Conservation (phyloP, 805 yeast species). For the Lachancea meyersii region DNA sequence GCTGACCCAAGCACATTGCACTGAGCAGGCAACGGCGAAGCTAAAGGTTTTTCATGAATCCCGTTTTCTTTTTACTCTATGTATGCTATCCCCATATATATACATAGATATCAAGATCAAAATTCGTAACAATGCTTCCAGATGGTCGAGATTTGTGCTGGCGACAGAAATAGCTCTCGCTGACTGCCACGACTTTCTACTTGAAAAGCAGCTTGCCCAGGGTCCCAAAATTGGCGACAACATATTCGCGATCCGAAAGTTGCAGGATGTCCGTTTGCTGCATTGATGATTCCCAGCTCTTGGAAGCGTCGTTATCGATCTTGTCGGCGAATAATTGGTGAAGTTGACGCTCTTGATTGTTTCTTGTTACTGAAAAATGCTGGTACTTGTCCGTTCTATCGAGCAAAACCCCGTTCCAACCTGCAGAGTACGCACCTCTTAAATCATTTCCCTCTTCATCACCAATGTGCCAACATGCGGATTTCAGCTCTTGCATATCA, state of each 20-base stretch:
- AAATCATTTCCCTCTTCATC: constrained; percentile 54
- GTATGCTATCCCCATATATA: neutral
- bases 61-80: neutral
- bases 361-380: constrained; percentile 13
- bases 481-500: constrained; percentile 17
- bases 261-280: constrained; percentile 18
- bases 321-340: constrained; percentile 24
- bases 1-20: too few species aligned
- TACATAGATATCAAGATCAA: neutral
- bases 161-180: too few species aligned
- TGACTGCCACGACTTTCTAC: too few species aligned
- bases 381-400: constrained; percentile 40
- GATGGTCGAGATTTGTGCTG: too few species aligned
- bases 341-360: constrained; percentile 13
- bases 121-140: neutral
- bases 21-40: too few species aligned
- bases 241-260: constrained; percentile 16
- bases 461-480: constrained; percentile 58
- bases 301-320: constrained; percentile 20
- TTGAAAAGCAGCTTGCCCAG: constrained; percentile 13
- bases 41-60: too few species aligned
- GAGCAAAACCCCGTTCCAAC: constrained; percentile 55
- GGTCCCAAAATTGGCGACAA: constrained; percentile 21
- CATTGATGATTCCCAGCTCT: constrained; percentile 18
- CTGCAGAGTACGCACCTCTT: constrained; percentile 45